Evolutionary conservation across 139 green algal genomes (phyloP).

Genomic region (Pleodorina starrii): DNA sequence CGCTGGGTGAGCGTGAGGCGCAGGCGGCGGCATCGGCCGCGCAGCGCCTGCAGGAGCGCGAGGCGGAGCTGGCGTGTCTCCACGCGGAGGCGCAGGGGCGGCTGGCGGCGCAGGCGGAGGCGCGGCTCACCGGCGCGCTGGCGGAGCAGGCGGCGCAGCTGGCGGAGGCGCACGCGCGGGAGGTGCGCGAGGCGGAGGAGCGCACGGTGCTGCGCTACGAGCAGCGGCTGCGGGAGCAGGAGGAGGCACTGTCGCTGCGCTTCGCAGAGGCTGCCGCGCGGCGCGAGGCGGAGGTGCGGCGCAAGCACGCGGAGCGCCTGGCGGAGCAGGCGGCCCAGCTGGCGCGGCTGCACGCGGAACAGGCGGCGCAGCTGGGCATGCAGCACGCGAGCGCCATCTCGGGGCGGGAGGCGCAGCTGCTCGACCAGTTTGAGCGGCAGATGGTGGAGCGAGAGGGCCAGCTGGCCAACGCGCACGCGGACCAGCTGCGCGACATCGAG

Average conservation of each 20-base stretch:
- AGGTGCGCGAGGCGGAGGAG: neutral
- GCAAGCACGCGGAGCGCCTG: conserved; percentile 28
- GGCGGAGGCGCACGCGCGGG: neutral
- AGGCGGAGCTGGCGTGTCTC: neutral
- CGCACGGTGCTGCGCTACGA: neutral
- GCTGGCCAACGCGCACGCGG: neutral
- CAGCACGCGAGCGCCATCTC: conserved; percentile 7
- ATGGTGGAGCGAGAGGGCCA: neutral
- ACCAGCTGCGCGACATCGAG: conserved; percentile 16
- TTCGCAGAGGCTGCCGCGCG: neutral
- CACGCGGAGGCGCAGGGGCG: neutral
- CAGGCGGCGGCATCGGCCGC: neutral
- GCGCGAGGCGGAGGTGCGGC: conserved; percentile 13
- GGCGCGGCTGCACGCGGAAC: conserved; percentile 34
- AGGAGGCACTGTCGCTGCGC: neutral
- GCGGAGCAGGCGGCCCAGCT: conserved; percentile 40
- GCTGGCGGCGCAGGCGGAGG: neutral
- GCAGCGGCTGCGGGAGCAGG: neutral
- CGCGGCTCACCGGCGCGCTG: neutral
- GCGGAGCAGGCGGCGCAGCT: neutral
- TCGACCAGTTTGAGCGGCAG: neutral
- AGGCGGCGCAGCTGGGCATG: neutral
- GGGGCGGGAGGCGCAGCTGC: conserved; percentile 1
- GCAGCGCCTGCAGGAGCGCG: neutral
- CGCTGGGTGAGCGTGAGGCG: neutral